A percentile compares a stretch with the other conserved stretches of the same genome.
Evolutionary conservation across 2,329 filamentous ascomycete species (phyloP).

Genomic region (Neopestalotiopsis sp.): DNA sequence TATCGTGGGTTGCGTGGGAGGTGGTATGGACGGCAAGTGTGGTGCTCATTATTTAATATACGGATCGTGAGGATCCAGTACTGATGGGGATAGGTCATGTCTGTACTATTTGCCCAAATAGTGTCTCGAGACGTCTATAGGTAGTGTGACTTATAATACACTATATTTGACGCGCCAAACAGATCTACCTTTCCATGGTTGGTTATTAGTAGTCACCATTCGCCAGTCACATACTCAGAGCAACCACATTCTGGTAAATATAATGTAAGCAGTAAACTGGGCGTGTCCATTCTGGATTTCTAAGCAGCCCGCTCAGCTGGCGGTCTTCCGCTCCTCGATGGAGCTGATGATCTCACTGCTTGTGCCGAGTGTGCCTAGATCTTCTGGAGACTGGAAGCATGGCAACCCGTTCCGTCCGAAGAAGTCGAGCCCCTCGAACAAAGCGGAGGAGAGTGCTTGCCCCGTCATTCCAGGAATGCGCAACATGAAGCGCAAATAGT

Average conservation of each 20-base stretch:
- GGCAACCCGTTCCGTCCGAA: neutral
- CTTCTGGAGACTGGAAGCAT: neutral
- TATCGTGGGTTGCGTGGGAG: too few relatives aligned
- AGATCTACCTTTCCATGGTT: too few relatives aligned
- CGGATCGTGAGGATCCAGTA: too few relatives aligned
- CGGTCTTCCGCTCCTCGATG: neutral
- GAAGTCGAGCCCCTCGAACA: neutral
- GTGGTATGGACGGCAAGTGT: too few relatives aligned
- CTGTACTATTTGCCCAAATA: too few relatives aligned
- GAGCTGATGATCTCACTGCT: neutral
- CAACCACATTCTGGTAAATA: neutral
- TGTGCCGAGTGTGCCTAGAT: neutral
- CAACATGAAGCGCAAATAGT: neutral
- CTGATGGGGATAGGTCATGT: too few relatives aligned
- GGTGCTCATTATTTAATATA: too few relatives aligned
- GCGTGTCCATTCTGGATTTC: slow-evolving; percentile 1
- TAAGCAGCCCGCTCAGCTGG: neutral
- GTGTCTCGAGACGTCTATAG: too few relatives aligned
- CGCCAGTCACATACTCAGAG: too few relatives aligned
- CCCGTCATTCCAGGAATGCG: neutral
- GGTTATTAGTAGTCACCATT: too few relatives aligned
- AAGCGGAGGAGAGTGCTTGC: neutral
- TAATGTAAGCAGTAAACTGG: neutral
- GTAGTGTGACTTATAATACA: too few relatives aligned
- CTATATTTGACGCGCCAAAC: too few relatives aligned